These are phyloP conservation scores for Saussurea involucrata DNA, from an alignment of 129 eudicot species.

Conservation along the genomic window DNA sequence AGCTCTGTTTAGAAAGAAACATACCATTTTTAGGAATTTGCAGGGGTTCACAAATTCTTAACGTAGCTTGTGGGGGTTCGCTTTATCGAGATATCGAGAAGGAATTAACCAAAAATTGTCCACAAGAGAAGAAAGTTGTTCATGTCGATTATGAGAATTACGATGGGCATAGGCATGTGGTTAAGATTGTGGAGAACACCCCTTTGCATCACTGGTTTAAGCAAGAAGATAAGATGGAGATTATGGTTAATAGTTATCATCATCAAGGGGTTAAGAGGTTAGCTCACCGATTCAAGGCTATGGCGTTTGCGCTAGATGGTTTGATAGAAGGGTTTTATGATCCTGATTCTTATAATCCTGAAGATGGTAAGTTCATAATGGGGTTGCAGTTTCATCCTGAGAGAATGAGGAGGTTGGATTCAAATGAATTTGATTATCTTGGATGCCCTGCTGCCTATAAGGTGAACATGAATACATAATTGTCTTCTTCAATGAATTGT, in stretches of 20 bases:
- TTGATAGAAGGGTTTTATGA: constrained; percentile 92
- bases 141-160: constrained; percentile 86
- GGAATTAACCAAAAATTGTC: constrained; percentile 36
- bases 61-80: constrained; percentile 94
- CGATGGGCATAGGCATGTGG: constrained; percentile 83
- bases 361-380: constrained; percentile 95
- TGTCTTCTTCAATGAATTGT: not conserved
- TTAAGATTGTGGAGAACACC: constrained; percentile 55
- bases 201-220: constrained; percentile 81
- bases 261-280: constrained; percentile 91
- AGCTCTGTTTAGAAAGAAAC: constrained; percentile 82
- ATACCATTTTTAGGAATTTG: constrained; percentile 90
- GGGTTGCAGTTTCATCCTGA: constrained; percentile 98
- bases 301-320: constrained; percentile 91
- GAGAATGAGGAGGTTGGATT: constrained; percentile 59
- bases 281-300: constrained; percentile 77
- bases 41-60: constrained; percentile 84
- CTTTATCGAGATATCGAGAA: constrained; percentile 80
- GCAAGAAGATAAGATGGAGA: constrained; percentile 50
- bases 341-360: constrained; percentile 83
- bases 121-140: constrained; percentile 37
- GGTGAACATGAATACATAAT: constrained; percentile 27
- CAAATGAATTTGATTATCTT: constrained; percentile 83
- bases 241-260: constrained; percentile 86
- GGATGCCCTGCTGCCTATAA: constrained; percentile 92